Conservation (phyloP, 2,329 filamentous ascomycete genomes). For the Exophiala phaeomuriformis region DNA sequence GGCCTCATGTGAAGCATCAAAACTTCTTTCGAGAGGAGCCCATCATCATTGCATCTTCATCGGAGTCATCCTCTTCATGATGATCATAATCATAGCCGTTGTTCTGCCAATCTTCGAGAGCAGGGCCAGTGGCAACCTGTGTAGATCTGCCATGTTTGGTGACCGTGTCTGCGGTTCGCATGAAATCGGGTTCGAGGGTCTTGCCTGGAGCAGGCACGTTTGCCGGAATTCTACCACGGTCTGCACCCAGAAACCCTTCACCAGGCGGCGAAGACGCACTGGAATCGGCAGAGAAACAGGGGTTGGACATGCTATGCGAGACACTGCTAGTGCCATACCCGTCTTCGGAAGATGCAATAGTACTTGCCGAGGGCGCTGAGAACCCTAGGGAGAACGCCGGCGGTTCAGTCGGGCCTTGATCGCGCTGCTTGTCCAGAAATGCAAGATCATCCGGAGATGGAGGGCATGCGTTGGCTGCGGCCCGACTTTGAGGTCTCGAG, state of each 20-base stretch:
- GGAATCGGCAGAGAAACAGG: slow-evolving; percentile 42
- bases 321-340: slow-evolving; percentile 42
- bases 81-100: slow-evolving; percentile 12
- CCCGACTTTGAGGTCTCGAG: slow-evolving; percentile 5
- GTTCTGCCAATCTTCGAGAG: slow-evolving; percentile 16
- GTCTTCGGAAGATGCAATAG: slow-evolving; percentile 42
- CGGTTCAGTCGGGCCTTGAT: slow-evolving; percentile 7
- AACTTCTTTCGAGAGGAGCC: slow-evolving; percentile 13
- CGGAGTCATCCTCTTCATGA: slow-evolving; percentile 21
- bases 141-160: slow-evolving; percentile 19
- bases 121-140: slow-evolving; percentile 12
- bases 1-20: slow-evolving; percentile 4
- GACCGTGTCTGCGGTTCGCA: slow-evolving; percentile 26
- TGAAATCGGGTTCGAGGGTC: slow-evolving; percentile 23
- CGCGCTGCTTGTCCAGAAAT: slow-evolving; percentile 14
- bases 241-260: slow-evolving; percentile 36
- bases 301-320: slow-evolving; percentile 43
- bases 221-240: slow-evolving; percentile 9
- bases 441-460: slow-evolving; percentile 30
- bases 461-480: slow-evolving; percentile 23
- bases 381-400: slow-evolving; percentile 9
- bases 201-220: slow-evolving; percentile 4
- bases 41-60: slow-evolving; percentile 26
- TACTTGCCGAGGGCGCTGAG: slow-evolving; percentile 37
- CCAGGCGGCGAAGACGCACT: slow-evolving; percentile 42